Base-by-base conservation (phyloP, 177 flowering plant genomes). In the Vitis hybrid region DNA sequence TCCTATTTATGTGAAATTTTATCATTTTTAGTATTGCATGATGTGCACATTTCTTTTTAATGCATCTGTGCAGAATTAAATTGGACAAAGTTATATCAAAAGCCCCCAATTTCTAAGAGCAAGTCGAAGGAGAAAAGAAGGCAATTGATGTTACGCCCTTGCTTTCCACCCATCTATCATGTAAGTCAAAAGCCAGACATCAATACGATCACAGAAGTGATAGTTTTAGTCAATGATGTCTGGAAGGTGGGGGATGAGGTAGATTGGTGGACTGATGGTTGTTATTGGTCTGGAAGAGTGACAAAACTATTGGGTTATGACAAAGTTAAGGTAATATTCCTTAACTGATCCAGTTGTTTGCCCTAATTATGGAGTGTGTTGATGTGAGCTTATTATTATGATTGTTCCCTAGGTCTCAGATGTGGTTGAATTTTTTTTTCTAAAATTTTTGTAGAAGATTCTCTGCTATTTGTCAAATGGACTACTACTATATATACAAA, bases 111-210 rank as follows among this genome's bases (percentile, higher is more conserved):
- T 65, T 18, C n/a, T 61, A 72, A 41, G 66, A 66, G 24, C 21
- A 74, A 69, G 48, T 3, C 61, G n/a, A 71, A 66, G 65, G 71
- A 49, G 64, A 46, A 1, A 9, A 77, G 81, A 63, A 67, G 58
- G 77, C 74, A 83, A 54, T 71, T 91, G 81, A 88, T 91, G 97
- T 62, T 91, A 72, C 93, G 98, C 21, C 98, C 98, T 54, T 50
- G 62, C 66, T 94, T 76, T 81, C 98, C 98, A 27, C 70, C 76
- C 52, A 18, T 82, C 35, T 84, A 68, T 74, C 74, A 27, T 49
- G 80, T 80, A 76, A 80, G 75, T 67, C 18, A 18, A 18, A 18
- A 18, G 18, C 18, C 18, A 18, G 18, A 18, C 18, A 18, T 18
- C 18, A 18, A 18, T 18, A 18, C 18, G 18, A 18, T 18, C 18